A percentile compares a stretch with the other conserved stretches of the same genome.
These are phyloP conservation scores for Penicillium riverlandense DNA, from an alignment of 495 filamentous ascomycete species.

Conservation along the genomic window DNA sequence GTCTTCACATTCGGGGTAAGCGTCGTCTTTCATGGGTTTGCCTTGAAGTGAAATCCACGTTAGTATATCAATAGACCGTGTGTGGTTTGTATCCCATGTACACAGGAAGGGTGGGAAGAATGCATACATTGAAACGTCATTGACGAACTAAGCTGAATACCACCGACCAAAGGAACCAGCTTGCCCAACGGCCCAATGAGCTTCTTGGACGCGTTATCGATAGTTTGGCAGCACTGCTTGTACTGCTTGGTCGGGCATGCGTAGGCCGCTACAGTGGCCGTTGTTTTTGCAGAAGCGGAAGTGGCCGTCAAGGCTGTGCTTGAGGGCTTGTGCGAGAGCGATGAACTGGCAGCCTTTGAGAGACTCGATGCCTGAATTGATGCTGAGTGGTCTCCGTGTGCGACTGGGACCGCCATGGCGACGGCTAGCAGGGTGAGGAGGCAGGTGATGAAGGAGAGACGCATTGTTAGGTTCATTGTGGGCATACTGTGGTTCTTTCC, in stretches of 20 bases:
- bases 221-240: constrained; percentile 27
- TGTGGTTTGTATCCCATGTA: background rate
- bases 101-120: background rate
- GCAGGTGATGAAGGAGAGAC: constrained; percentile 1
- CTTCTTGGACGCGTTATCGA: constrained; percentile 11
- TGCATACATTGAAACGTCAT: constrained; percentile 25
- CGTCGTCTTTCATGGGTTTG: constrained; percentile 12
- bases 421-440: constrained; percentile 7
- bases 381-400: constrained; percentile 1
- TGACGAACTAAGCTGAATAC: constrained; percentile 15
- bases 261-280: constrained; percentile 9
- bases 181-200: constrained; percentile 13
- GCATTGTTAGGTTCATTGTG: constrained; percentile 1
- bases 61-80: background rate
- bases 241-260: constrained; percentile 11
- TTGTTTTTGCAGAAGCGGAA: background rate
- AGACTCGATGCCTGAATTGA: background rate
- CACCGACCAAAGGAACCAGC: constrained; percentile 18
- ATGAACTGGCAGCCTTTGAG: background rate
- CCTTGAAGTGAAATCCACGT: constrained; percentile 1
- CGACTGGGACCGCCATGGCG: constrained; percentile 6
- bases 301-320: background rate
- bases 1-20: constrained; percentile 12
- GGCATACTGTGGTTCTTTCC: background rate
- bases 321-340: background rate